phyloP scores from a whole-genome alignment of 139 green algal genomes.

The Chlamydomonas sphaeroides region DNA sequence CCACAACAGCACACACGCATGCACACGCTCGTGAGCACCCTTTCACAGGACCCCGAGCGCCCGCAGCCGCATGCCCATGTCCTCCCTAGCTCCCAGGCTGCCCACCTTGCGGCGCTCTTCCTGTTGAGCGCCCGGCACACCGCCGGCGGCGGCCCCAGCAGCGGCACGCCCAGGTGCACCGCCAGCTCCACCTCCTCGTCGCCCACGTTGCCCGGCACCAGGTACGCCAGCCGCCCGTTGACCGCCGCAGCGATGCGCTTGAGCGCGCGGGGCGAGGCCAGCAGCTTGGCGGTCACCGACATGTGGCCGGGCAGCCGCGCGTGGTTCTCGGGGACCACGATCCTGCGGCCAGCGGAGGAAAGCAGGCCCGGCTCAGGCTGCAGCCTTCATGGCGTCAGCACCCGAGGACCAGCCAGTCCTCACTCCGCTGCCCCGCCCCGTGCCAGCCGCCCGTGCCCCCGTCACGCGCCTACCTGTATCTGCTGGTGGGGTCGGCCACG shows the following conservation, averaged over 20 bases:
- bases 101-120: conserved; percentile 59
- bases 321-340: conserved; percentile 68
- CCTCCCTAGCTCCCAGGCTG: too few relatives aligned
- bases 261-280: conserved; percentile 59
- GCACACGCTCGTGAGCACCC: too few relatives aligned
- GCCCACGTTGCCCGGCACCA: conserved; percentile 63
- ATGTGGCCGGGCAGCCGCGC: conserved; percentile 64
- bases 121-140: conserved; percentile 41
- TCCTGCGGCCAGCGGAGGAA: background rate
- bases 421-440: too few relatives aligned
- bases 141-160: conserved; percentile 57
- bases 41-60: too few relatives aligned
- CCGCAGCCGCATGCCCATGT: too few relatives aligned
- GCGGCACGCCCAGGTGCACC: conserved; percentile 61
- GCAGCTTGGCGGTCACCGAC: conserved; percentile 59
- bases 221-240: conserved; percentile 59
- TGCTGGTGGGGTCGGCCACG: conserved; percentile 39
- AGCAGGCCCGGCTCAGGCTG: too few relatives aligned
- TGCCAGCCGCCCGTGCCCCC: too few relatives aligned
- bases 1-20: too few relatives aligned
- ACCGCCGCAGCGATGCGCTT: conserved; percentile 57
- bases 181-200: conserved; percentile 66
- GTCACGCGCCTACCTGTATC: conserved; percentile 26
- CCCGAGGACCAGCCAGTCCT: too few relatives aligned
- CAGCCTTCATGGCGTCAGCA: too few relatives aligned